A percentile compares a stretch with the other conserved stretches of the same genome.
Conservation (phyloP, 2,329 filamentous ascomycete genomes). For the Orbilia ellipsospora region DNA sequence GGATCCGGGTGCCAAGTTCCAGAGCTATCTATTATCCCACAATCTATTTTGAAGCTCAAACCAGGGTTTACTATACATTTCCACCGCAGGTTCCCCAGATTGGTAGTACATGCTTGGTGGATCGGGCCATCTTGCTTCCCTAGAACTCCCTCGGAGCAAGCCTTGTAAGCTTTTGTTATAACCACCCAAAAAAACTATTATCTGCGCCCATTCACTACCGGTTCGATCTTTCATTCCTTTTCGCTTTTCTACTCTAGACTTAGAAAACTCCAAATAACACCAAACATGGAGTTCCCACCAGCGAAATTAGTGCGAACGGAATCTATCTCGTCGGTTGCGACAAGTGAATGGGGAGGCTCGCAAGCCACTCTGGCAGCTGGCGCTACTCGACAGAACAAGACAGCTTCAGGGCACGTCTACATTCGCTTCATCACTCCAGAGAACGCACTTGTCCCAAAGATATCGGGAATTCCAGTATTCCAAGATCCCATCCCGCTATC, state of each 20-base stretch:
- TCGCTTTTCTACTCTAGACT: neutral
- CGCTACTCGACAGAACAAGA: constrained; percentile 33
- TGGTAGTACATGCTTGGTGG: too few relatives aligned
- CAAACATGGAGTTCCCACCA: constrained; percentile 35
- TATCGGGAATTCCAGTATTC: constrained; percentile 38
- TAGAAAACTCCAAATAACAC: neutral
- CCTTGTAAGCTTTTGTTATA: constrained; percentile 23
- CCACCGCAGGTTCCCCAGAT: neutral
- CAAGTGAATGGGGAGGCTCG: constrained; percentile 52
- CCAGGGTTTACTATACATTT: neutral
- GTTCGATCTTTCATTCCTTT: constrained; percentile 10
- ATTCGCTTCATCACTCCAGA: constrained; percentile 54
- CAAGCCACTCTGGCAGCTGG: constrained; percentile 42
- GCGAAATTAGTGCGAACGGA: constrained; percentile 28
- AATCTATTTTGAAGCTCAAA: neutral
- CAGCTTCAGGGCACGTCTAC: constrained; percentile 29
- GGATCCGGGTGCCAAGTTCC: constrained; percentile 9
- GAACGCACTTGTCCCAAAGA: constrained; percentile 34
- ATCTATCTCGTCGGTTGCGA: constrained; percentile 41
- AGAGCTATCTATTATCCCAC: neutral
- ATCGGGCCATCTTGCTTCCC: too few relatives aligned
- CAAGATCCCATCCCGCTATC: constrained; percentile 30
- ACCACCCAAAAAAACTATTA: constrained; percentile 32
- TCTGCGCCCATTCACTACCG: constrained; percentile 12
- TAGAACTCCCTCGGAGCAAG: too few relatives aligned